Percentiles rank a stretch among this genome's conserved stretches.
phyloP scores from a whole-genome alignment of 495 filamentous ascomycete species.

The Penicillium pancosmium region DNA sequence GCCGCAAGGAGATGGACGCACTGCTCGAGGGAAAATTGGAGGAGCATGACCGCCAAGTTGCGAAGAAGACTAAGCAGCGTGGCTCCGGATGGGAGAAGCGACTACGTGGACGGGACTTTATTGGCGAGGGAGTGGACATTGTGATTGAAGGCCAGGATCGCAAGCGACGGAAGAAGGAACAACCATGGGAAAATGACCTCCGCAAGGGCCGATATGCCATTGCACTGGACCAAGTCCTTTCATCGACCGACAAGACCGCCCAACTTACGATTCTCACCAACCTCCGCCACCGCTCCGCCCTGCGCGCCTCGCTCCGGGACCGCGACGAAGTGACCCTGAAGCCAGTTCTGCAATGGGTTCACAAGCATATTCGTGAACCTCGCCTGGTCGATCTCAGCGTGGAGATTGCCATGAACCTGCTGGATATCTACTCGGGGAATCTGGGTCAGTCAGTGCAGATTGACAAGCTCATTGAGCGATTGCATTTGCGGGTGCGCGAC shows the following conservation, averaged over 20 bases:
- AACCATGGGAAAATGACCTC: slow-evolving; percentile 78
- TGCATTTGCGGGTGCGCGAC: slow-evolving; percentile 68
- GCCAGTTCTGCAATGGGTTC: slow-evolving; percentile 82
- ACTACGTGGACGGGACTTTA: slow-evolving; percentile 75
- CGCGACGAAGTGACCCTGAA: slow-evolving; percentile 82
- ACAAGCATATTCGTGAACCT: slow-evolving; percentile 76
- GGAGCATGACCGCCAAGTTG: slow-evolving; percentile 65
- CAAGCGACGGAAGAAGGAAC: slow-evolving; percentile 60
- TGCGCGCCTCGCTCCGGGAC: slow-evolving; percentile 75
- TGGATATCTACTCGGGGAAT: slow-evolving; percentile 86
- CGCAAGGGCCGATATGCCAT: slow-evolving; percentile 74
- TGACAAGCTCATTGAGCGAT: slow-evolving; percentile 61
- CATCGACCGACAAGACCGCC: slow-evolving; percentile 55
- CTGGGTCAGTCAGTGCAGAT: slow-evolving; percentile 74
- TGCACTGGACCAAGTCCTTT: slow-evolving; percentile 79
- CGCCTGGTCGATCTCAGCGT: slow-evolving; percentile 74
- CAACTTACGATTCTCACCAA: slow-evolving; percentile 79
- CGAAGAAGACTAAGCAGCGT: slow-evolving; percentile 66
- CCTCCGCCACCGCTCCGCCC: slow-evolving; percentile 83
- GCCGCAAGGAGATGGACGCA: slow-evolving; percentile 83
- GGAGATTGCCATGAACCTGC: slow-evolving; percentile 74
- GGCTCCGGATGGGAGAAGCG: slow-evolving; percentile 70
- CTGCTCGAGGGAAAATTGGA: slow-evolving; percentile 76
- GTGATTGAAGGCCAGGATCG: slow-evolving; percentile 76
- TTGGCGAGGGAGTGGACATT: slow-evolving; percentile 84